phyloP scores from a whole-genome alignment of 805 yeast genomes.

The Candida anglica region DNA sequence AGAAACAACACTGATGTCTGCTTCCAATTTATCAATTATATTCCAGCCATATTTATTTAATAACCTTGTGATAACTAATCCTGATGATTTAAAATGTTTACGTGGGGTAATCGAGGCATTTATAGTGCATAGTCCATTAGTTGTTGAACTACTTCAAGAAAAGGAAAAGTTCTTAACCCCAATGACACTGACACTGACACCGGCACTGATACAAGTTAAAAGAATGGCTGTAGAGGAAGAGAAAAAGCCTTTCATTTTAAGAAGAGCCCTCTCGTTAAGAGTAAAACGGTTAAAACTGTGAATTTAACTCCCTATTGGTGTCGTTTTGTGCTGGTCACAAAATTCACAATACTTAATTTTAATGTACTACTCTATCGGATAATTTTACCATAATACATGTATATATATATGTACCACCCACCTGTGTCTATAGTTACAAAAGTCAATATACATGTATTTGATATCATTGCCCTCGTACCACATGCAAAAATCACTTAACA shows the following conservation, averaged over 20 bases:
- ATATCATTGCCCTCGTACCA: too few relatives aligned
- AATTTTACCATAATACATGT: too few relatives aligned
- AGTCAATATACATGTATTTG: too few relatives aligned
- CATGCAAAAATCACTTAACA: too few relatives aligned
- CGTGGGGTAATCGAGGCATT: neutral
- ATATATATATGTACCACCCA: too few relatives aligned
- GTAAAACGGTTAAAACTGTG: slow-evolving; percentile 6
- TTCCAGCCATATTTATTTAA: slow-evolving; percentile 28
- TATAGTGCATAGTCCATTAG: neutral
- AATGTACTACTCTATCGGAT: too few relatives aligned
- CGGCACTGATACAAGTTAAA: neutral
- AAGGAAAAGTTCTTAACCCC: too few relatives aligned
- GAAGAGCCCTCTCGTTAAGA: slow-evolving; percentile 13
- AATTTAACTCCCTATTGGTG: neutral
- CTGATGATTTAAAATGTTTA: neutral
- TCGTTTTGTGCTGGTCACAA: too few relatives aligned
- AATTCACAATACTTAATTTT: too few relatives aligned
- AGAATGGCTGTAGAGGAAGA: neutral
- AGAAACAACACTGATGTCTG: slow-evolving; percentile 23
- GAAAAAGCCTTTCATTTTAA: slow-evolving; percentile 9
- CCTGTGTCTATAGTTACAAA: too few relatives aligned
- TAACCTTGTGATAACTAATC: slow-evolving; percentile 9
- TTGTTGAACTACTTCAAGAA: too few relatives aligned
- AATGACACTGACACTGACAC: neutral
- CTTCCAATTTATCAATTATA: slow-evolving; percentile 23